Conservation (phyloP, 2,329 filamentous ascomycete genomes). For the Cytospora mali region DNA sequence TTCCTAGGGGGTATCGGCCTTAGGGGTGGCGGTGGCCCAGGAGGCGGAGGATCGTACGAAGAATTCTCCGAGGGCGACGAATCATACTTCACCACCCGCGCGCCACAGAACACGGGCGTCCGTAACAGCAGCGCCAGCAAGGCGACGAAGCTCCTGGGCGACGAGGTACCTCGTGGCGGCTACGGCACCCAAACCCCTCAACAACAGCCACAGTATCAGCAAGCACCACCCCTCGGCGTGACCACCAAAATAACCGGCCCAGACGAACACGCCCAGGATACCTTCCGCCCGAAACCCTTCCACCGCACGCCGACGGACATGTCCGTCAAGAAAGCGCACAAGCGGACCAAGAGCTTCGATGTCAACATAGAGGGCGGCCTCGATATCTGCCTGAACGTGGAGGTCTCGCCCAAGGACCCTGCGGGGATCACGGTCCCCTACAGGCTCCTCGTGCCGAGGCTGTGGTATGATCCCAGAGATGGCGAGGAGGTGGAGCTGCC, state of each 20-base stretch:
- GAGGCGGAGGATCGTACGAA: conserved; percentile 43
- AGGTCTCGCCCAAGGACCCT: conserved; percentile 83
- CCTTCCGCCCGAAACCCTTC: conserved; percentile 48
- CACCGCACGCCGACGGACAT: conserved; percentile 72
- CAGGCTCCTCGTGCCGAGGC: conserved; percentile 77
- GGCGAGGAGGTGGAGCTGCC: conserved; percentile 29
- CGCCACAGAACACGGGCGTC: conserved; percentile 33
- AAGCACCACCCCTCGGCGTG: neutral
- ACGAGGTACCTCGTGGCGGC: conserved; percentile 18
- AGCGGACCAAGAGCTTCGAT: conserved; percentile 54
- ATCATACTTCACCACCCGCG: conserved; percentile 53
- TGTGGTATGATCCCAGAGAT: conserved; percentile 59
- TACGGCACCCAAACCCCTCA: conserved; percentile 14
- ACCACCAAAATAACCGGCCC: conserved; percentile 16
- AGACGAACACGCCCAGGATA: conserved; percentile 27
- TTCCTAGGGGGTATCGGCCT: conserved; percentile 32
- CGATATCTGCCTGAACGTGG: conserved; percentile 86
- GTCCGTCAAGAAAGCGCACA: conserved; percentile 59
- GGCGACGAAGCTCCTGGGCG: conserved; percentile 23
- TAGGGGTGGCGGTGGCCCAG: conserved; percentile 42
- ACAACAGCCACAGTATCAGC: conserved; percentile 5
- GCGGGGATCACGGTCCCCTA: conserved; percentile 88
- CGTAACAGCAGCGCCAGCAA: conserved; percentile 28
- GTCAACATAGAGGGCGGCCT: conserved; percentile 83
- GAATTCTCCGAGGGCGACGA: conserved; percentile 62